phyloP scores from a whole-genome alignment of 257 asterid genomes.

The Solanum sitiens region DNA sequence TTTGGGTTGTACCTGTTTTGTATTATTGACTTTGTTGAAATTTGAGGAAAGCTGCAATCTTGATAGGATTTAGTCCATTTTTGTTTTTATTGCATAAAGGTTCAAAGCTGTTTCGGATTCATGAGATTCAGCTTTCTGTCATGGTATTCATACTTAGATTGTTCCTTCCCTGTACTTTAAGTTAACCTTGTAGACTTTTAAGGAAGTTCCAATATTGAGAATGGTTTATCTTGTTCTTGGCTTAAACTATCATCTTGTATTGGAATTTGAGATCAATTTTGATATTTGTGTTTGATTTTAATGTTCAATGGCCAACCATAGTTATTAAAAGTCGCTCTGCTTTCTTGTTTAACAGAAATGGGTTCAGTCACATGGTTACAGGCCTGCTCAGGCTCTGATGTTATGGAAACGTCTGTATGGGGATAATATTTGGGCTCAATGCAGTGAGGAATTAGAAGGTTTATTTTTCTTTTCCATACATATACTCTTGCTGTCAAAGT shows the following conservation, averaged over 20 bases:
- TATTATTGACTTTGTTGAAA: not conserved
- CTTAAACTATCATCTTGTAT: not conserved
- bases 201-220: not conserved
- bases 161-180: not conserved
- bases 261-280: not conserved
- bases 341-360: slow-evolving; percentile 49
- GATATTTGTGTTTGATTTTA: not conserved
- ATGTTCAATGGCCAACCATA: not conserved
- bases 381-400: slow-evolving; percentile 94
- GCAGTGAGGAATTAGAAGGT: slow-evolving; percentile 73
- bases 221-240: not conserved
- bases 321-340: not conserved
- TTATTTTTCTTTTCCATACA: not conserved
- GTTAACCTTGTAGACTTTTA: not conserved
- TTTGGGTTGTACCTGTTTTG: not conserved
- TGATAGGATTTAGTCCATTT: not conserved
- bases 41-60: not conserved
- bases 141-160: not conserved
- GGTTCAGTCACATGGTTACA: slow-evolving; percentile 76
- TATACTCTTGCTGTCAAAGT: not conserved
- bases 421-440: slow-evolving; percentile 64
- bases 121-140: not conserved
- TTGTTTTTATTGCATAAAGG: not conserved
- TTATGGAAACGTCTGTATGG: slow-evolving; percentile 86
- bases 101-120: not conserved